Conservation (phyloP, 2,329 filamentous ascomycete species). For the Domatiomyces catenatus region DNA sequence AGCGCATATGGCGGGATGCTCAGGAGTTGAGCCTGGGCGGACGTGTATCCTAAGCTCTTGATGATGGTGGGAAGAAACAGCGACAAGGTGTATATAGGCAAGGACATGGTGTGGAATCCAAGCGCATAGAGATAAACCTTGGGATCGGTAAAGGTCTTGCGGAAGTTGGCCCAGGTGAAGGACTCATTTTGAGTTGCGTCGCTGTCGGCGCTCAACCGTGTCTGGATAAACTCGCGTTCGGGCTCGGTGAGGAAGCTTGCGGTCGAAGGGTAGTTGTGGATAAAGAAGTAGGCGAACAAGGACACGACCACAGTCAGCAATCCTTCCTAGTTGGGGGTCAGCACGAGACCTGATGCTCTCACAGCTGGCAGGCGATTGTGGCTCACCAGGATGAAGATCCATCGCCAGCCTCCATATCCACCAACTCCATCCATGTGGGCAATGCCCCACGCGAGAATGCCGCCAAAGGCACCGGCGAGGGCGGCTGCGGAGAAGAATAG, state of each 20-base stretch:
- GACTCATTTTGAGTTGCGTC: slow-evolving; percentile 54
- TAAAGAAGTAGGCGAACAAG: slow-evolving; percentile 24
- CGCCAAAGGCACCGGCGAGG: slow-evolving; percentile 45
- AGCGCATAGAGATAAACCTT: slow-evolving; percentile 61
- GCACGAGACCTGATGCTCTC: background rate
- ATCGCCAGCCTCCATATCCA: slow-evolving; percentile 17
- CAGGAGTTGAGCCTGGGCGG: slow-evolving; percentile 35
- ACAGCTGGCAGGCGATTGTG: background rate
- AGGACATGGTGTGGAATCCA: slow-evolving; percentile 56
- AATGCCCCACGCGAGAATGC: slow-evolving; percentile 42
- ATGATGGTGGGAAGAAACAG: slow-evolving; percentile 30
- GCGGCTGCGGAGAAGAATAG: slow-evolving; percentile 45
- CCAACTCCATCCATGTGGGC: slow-evolving; percentile 33
- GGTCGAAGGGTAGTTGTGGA: slow-evolving; percentile 29
- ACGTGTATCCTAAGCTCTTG: slow-evolving; percentile 27
- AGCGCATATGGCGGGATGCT: slow-evolving; percentile 51
- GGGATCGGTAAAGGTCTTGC: slow-evolving; percentile 47
- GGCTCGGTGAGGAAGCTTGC: slow-evolving; percentile 28
- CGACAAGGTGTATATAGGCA: slow-evolving; percentile 35
- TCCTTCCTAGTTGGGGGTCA: slow-evolving; percentile 33
- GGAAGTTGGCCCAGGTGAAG: slow-evolving; percentile 54
- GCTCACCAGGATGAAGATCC: slow-evolving; percentile 25
- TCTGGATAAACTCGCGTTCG: slow-evolving; percentile 44
- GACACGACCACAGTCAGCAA: slow-evolving; percentile 49
- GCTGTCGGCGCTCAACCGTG: slow-evolving; percentile 50